Evolutionary conservation across 176 grass and related monocot species (phyloP), one percentile per base, ranked within the genome.

Genomic region (Musa beccarii): DNA sequence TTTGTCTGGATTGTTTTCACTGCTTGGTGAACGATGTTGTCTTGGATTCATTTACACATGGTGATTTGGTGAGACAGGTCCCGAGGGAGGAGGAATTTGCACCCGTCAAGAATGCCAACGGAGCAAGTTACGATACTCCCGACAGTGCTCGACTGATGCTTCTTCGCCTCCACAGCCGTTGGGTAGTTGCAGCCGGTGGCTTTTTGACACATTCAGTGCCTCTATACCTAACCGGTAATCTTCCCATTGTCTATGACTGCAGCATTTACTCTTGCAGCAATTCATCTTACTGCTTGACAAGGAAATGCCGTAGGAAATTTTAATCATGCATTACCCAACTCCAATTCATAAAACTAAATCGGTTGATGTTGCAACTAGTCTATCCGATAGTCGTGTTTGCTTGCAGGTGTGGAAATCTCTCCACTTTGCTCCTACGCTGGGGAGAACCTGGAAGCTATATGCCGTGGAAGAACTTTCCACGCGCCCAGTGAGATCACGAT

Each of bases 21-120:
- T 43, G 34, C 34, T 43, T 43, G 6, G 5, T 6, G 34, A 43
- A 43, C 3, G 34, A 6, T 43, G 6, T 43, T 43, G 34, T 43
- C 34, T 43, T 43, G 34, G 34, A 74, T 1, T 43, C 8, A 63
- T 17, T 34, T 21, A 75, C 82, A 17, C 43, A 59, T 50, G 25
- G 4, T 24, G 28, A 64, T 59, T n/a, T 78, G 80, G 22, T 59
- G 29, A 23, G 72, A 64, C 82, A 96, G 93, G 78, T 96, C 22
- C 51, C 83, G 71, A 79, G 93, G 20, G 93, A 96, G 72, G 93
- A 96, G 84, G 93, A 96, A 90, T 96, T 96, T 85, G 89, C 93
- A 53, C 89, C 89, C 23, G 87, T 96, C 29, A 92, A 96, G 85
- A 96, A 92, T 90, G 93, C 93, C 75, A 92, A 92, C 21, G 93